Evolutionary conservation across 768 basidiomycete species (phyloP).

Genomic region (Arthromyces matolae): DNA sequence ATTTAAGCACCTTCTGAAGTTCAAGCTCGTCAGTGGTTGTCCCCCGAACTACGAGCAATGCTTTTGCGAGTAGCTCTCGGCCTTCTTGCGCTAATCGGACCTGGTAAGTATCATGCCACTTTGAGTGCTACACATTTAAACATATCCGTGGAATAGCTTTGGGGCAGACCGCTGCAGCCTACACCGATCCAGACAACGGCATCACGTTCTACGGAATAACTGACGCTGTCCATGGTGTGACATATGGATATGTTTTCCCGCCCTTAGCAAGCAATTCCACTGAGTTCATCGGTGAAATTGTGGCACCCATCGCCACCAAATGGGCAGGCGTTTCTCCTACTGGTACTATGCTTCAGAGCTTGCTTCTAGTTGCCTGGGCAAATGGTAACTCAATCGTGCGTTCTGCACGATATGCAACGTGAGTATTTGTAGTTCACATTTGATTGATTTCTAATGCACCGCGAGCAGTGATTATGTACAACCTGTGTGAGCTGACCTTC

Average conservation of each 20-base stretch:
- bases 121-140: too few relatives aligned
- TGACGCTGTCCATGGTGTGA: conserved; percentile 38
- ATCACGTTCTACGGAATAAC: conserved; percentile 48
- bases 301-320: conserved; percentile 48
- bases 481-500: conserved; percentile 37
- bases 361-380: conserved; percentile 60
- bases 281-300: conserved; percentile 63
- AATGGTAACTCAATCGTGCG: conserved; percentile 49
- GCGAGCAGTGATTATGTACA: conserved; percentile 43
- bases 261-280: conserved; percentile 37
- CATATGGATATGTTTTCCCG: conserved; percentile 52
- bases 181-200: conserved; percentile 51
- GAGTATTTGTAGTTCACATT: conserved; percentile 20
- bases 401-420: conserved; percentile 54
- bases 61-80: conserved; percentile 30
- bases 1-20: conserved; percentile 18
- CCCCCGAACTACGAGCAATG: conserved; percentile 24
- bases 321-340: conserved; percentile 56
- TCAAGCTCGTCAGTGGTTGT: conserved; percentile 1
- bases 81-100: conserved; percentile 36
- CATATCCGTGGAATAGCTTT: too few relatives aligned
- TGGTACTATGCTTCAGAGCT: conserved; percentile 51
- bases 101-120: conserved; percentile 36
- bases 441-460: background rate
- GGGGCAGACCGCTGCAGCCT: conserved; percentile 40